Evolutionary conservation across 2,329 filamentous ascomycete genomes (phyloP), one percentile per base, ranked within the genome.

Genomic region (Eutypella sp.): DNA sequence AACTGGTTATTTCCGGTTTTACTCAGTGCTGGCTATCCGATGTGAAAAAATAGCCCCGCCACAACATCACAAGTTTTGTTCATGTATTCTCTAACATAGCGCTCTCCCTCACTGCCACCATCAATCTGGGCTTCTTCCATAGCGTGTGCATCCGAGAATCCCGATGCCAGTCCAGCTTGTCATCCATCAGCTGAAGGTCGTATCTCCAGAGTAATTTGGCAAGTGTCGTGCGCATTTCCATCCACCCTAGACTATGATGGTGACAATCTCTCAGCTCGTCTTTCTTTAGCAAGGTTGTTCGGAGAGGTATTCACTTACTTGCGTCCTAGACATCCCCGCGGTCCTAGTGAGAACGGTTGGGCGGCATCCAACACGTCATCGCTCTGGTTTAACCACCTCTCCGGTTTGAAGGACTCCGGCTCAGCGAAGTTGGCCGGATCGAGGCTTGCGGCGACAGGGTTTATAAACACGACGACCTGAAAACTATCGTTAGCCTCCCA

Each of bases 111-210:
- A n/a, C n/a, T n/a, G n/a, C n/a, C n/a, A 53, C 52, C 36, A 31
- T 42, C 38, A 57, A 45, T 34, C 48, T 41, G 1, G 53, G 57
- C 40, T 57, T 58, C 31, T 47, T 36, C 57, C 57, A 61, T 19
- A 58, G 31, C 15, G 47, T 52, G 24, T 57, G 49, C 55, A 59
- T 57, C 13, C 47, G 19, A 19, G 56, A 55, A 19, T 57, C 49
- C 4, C 45, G 40, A 10, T 55, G 55, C 58, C 57, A 60, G 27
- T 61, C 54, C 11, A 60, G 15, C 3, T 40, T 42, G 20, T 29
- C 8, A 25, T 57, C 45, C 11, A 50, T 25, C 3, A 59, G 41
- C 16, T 55, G 47, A 19, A 59, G 11, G 13, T 59, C 53, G 43
- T 55, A 57, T 16, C 40, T 50, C 46, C 46, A 61, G 10, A 55